Evolutionary conservation across 306 rosid species (phyloP).

Genomic region (Cercis canadensis): DNA sequence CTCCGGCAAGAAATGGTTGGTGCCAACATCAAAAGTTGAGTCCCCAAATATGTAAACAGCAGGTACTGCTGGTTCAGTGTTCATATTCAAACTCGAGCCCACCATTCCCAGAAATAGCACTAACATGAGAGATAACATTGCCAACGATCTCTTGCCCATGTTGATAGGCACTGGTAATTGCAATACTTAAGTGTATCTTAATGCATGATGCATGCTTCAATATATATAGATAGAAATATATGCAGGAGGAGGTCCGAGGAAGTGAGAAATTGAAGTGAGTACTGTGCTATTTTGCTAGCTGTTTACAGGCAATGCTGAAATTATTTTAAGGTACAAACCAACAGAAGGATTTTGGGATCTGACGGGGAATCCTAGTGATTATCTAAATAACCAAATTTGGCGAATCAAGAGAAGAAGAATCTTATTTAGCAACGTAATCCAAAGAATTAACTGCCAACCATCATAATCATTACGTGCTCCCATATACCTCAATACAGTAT

Average conservation of each 20-base stretch:
- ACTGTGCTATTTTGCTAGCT: constrained; percentile 11
- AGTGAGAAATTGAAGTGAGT: background rate
- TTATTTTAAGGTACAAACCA: background rate
- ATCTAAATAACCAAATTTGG: too few species aligned
- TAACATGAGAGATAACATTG: background rate
- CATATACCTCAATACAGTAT: too few species aligned
- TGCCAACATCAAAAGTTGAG: constrained; percentile 50
- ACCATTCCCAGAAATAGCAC: background rate
- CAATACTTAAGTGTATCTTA: background rate
- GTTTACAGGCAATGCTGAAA: background rate
- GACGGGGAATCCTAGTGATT: constrained; percentile 25
- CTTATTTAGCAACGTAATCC: too few species aligned
- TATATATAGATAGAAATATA: too few species aligned
- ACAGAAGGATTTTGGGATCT: background rate
- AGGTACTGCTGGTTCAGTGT: background rate
- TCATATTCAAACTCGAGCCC: background rate
- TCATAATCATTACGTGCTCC: too few species aligned
- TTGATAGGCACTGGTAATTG: background rate
- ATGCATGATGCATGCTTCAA: constrained; percentile 30
- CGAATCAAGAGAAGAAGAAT: too few species aligned
- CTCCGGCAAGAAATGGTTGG: constrained; percentile 35
- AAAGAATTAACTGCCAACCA: too few species aligned
- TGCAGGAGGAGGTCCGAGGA: background rate
- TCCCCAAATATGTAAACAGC: constrained; percentile 54
- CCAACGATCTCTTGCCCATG: constrained; percentile 3